Conservation (phyloP, 2,329 filamentous ascomycete genomes). For the Cladobotryum protrusum region DNA sequence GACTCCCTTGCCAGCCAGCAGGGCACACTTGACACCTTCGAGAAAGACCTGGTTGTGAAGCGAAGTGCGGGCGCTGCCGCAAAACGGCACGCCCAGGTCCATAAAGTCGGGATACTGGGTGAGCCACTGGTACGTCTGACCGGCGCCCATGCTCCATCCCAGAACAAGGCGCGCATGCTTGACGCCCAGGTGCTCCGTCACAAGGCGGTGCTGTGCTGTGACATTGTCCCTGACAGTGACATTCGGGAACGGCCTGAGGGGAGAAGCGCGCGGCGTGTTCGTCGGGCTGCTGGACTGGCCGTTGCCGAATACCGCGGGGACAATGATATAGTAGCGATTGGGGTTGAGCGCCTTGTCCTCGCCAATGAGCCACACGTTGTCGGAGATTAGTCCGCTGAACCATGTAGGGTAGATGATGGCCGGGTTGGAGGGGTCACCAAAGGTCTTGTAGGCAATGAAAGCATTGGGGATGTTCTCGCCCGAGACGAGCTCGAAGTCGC, state of each 20-base stretch:
- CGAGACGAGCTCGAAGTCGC: slow-evolving; percentile 60
- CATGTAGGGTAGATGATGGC: slow-evolving; percentile 72
- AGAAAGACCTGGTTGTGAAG: slow-evolving; percentile 49
- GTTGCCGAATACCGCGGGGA: slow-evolving; percentile 47
- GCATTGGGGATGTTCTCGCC: slow-evolving; percentile 58
- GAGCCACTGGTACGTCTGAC: slow-evolving; percentile 47
- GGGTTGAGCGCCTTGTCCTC: slow-evolving; percentile 59
- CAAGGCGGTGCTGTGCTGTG: slow-evolving; percentile 38
- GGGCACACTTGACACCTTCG: slow-evolving; percentile 45
- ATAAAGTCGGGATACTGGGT: slow-evolving; percentile 44
- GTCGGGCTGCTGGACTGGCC: slow-evolving; percentile 49
- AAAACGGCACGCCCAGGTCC: slow-evolving; percentile 40
- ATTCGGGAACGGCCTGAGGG: slow-evolving; percentile 34
- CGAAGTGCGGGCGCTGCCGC: slow-evolving; percentile 44
- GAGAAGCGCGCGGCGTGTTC: slow-evolving; percentile 28
- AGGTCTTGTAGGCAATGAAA: slow-evolving; percentile 70
- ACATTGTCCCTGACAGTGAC: slow-evolving; percentile 46
- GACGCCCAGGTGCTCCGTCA: slow-evolving; percentile 38
- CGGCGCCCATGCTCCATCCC: slow-evolving; percentile 53
- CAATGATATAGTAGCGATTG: slow-evolving; percentile 41
- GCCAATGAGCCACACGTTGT: slow-evolving; percentile 71
- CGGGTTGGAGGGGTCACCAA: slow-evolving; percentile 55
- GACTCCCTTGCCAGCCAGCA: slow-evolving; percentile 33
- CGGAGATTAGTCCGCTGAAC: slow-evolving; percentile 57
- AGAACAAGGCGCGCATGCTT: slow-evolving; percentile 39